Conservation (phyloP, 768 basidiomycete genomes). For the Tubosaeta brunneosetosa region DNA sequence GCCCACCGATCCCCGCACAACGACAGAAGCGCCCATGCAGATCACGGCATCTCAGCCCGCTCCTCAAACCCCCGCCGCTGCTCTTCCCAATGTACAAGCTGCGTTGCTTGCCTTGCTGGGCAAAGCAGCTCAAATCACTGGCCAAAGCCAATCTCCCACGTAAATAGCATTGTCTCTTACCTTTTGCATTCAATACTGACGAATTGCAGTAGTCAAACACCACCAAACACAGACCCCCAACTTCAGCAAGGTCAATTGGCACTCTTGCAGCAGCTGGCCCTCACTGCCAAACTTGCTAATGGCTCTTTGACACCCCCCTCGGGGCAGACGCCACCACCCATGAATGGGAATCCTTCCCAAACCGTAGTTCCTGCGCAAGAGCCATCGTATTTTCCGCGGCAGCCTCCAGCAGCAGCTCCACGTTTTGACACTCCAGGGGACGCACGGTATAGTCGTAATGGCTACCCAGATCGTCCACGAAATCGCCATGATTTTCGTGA, state of each 20-base stretch:
- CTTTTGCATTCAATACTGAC: background rate
- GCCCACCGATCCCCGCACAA: conserved; percentile 37
- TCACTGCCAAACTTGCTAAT: conserved; percentile 46
- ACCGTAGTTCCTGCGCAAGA: conserved; percentile 9
- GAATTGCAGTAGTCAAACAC: conserved; percentile 51
- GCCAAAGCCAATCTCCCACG: conserved; percentile 31
- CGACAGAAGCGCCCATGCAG: conserved; percentile 26
- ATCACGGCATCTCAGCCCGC: conserved; percentile 25
- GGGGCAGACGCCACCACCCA: conserved; percentile 27
- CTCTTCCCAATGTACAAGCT: conserved; percentile 46
- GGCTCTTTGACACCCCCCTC: conserved; percentile 23
- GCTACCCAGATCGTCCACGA: conserved; percentile 40
- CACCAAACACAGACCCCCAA: conserved; percentile 46
- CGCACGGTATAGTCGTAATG: conserved; percentile 31
- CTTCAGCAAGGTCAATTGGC: conserved; percentile 59
- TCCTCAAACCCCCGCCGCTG: conserved; percentile 23
- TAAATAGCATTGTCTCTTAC: background rate
- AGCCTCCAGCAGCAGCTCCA: conserved; percentile 3
- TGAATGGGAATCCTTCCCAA: background rate
- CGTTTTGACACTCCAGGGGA: conserved; percentile 37
- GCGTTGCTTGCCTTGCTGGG: conserved; percentile 65
- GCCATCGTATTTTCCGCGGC: conserved; percentile 14
- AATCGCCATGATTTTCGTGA: conserved; percentile 47
- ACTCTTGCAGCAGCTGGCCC: conserved; percentile 72
- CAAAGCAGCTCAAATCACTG: conserved; percentile 52